Evolutionary conservation across 2,329 filamentous ascomycete genomes (phyloP).

Genomic region (Huntiella abstrusa): DNA sequence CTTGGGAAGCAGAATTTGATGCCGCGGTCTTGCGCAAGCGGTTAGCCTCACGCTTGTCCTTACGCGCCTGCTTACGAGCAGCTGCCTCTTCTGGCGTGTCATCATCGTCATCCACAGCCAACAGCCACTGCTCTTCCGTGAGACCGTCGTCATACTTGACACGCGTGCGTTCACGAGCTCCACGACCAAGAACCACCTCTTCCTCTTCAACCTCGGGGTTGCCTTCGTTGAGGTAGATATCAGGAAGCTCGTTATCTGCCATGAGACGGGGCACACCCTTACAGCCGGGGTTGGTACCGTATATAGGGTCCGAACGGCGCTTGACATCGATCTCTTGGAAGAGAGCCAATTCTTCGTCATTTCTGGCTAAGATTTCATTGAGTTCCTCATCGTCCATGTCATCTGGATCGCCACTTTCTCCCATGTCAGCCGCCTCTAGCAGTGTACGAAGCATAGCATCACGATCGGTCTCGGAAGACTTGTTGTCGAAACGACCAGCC

Average conservation of each 20-base stretch:
- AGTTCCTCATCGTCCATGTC: slow-evolving; percentile 98
- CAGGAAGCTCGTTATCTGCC: slow-evolving; percentile 71
- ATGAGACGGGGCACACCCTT: slow-evolving; percentile 63
- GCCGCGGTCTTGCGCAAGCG: slow-evolving; percentile 39
- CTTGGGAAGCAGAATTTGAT: slow-evolving; percentile 28
- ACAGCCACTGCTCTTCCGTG: slow-evolving; percentile 96
- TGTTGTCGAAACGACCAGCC: slow-evolving; percentile 98
- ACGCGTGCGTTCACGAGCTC: slow-evolving; percentile 82
- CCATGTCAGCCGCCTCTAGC: slow-evolving; percentile 62
- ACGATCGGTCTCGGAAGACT: slow-evolving; percentile 94
- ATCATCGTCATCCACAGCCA: slow-evolving; percentile 92
- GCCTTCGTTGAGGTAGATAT: slow-evolving; percentile 81
- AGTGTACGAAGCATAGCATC: slow-evolving; percentile 91
- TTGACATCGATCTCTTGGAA: slow-evolving; percentile 79
- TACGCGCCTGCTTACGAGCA: slow-evolving; percentile 69
- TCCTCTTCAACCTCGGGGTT: slow-evolving; percentile 63
- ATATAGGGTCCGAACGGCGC: slow-evolving; percentile 43
- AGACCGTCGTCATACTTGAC: slow-evolving; percentile 94
- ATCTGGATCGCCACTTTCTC: slow-evolving; percentile 57
- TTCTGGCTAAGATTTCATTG: slow-evolving; percentile 83
- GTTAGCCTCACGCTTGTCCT: slow-evolving; percentile 62
- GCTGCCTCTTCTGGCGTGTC: slow-evolving; percentile 87
- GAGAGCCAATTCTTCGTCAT: slow-evolving; percentile 52
- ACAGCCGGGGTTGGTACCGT: slow-evolving; percentile 46
- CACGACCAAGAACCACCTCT: slow-evolving; percentile 60